These are phyloP conservation scores for Sclerospora graminicola DNA, from an alignment of 352 stramenopile species.

Conservation along the genomic window DNA sequence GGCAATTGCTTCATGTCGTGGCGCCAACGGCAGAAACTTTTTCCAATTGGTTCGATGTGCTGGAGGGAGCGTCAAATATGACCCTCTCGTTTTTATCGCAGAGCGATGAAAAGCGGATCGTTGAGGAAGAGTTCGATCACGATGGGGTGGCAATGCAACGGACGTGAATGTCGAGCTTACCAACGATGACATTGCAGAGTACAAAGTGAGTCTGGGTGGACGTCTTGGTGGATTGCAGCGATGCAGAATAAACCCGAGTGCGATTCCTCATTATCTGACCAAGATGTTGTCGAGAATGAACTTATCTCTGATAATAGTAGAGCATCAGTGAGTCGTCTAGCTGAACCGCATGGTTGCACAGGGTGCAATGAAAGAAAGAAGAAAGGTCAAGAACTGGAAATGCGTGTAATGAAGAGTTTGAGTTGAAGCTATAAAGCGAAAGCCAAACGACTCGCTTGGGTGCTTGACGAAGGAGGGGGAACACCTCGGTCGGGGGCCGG, in stretches of 20 bases:
- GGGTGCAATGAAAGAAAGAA: too few species aligned
- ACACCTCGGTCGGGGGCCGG: too few species aligned
- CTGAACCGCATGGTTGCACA: too few species aligned
- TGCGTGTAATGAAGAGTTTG: too few species aligned
- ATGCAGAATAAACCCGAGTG: conserved; percentile 38
- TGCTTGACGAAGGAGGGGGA: too few species aligned
- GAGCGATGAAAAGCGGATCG: conserved; percentile 21
- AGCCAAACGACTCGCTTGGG: too few species aligned
- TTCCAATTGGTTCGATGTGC: conserved; percentile 37
- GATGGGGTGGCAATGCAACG: conserved; percentile 17
- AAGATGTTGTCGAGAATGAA: too few species aligned
- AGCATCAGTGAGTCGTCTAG: too few species aligned
- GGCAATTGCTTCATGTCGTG: conserved; percentile 50
- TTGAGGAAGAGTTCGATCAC: conserved; percentile 52
- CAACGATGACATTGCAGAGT: conserved; percentile 19
- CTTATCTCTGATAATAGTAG: too few species aligned
- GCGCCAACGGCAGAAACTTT: conserved; percentile 45
- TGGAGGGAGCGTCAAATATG: conserved; percentile 46
- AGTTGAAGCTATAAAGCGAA: too few species aligned
- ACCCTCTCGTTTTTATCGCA: conserved; percentile 53
- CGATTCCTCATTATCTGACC: too few species aligned
- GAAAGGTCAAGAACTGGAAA: too few species aligned
- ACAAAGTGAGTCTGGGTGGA: conserved; percentile 17
- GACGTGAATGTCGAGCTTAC: conserved; percentile 24
- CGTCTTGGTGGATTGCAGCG: conserved; percentile 41